Conservation (phyloP, 2,329 filamentous ascomycete genomes). For the Ophiostoma perfectum region DNA sequence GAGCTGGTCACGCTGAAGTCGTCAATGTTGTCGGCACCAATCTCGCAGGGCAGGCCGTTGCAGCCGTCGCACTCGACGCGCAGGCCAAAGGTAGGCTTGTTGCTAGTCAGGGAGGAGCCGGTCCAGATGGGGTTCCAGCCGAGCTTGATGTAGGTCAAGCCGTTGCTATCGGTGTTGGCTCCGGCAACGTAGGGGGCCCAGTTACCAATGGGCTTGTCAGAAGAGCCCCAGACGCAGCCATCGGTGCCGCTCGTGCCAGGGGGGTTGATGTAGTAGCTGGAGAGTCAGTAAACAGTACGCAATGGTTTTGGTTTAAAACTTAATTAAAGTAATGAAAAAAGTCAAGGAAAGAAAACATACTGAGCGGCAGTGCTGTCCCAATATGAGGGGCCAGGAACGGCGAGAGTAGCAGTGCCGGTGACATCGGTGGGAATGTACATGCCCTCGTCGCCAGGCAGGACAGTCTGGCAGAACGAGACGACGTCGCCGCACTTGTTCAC, state of each 20-base stretch:
- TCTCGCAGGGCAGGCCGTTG: slow-evolving; percentile 68
- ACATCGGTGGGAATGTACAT: slow-evolving; percentile 79
- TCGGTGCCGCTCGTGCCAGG: slow-evolving; percentile 56
- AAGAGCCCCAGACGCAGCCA: slow-evolving; percentile 67
- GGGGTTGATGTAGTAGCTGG: slow-evolving; percentile 65
- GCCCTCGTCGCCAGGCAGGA: slow-evolving; percentile 71
- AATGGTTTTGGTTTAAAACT: too few relatives aligned
- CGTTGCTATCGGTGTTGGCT: slow-evolving; percentile 60
- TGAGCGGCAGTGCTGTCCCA: slow-evolving; percentile 70
- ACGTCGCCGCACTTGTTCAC: slow-evolving; percentile 59
- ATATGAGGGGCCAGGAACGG: slow-evolving; percentile 64
- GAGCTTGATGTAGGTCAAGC: slow-evolving; percentile 67
- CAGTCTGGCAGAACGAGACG: slow-evolving; percentile 73
- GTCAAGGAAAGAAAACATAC: too few relatives aligned
- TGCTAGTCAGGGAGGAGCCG: slow-evolving; percentile 47
- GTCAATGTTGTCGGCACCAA: slow-evolving; percentile 53
- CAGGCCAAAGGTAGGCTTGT: slow-evolving; percentile 60
- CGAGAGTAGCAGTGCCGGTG: slow-evolving; percentile 50
- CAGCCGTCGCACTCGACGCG: slow-evolving; percentile 66
- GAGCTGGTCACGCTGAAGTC: slow-evolving; percentile 56
- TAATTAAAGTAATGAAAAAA: too few relatives aligned
- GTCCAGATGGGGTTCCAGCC: slow-evolving; percentile 74
- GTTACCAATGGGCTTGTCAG: slow-evolving; percentile 60
- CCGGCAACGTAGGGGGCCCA: slow-evolving; percentile 74
- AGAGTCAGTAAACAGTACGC: slow-evolving; percentile 38